A percentile compares a stretch with the other conserved stretches of the same genome.
These are phyloP conservation scores for Sugiyamaella grinbergsii DNA, from an alignment of 1,139 yeast genomes.

Conservation along the genomic window DNA sequence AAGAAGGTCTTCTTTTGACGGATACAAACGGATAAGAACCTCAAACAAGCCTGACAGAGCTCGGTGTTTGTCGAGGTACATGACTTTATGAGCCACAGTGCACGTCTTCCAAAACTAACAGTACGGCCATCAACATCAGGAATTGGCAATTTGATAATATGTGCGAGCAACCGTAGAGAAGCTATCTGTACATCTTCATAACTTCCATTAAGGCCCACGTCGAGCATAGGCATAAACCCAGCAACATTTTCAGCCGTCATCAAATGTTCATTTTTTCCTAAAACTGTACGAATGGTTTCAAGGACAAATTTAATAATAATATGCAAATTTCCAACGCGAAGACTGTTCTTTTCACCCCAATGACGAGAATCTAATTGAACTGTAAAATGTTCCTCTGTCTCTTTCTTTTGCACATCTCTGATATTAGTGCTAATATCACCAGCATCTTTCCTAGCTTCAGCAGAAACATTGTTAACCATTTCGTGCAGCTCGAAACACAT, in stretches of 20 bases:
- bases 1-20: conserved; percentile 67
- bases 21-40: conserved; percentile 70
- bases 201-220: conserved; percentile 58
- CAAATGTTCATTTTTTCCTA: conserved; percentile 59
- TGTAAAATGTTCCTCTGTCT: conserved; percentile 61
- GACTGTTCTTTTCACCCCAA: conserved; percentile 54
- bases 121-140: conserved; percentile 53
- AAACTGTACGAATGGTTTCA: conserved; percentile 73
- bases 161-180: conserved; percentile 63
- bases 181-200: conserved; percentile 77
- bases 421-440: conserved; percentile 38
- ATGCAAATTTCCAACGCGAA: conserved; percentile 62
- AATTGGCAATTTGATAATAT: conserved; percentile 64
- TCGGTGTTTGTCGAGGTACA: conserved; percentile 79
- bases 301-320: conserved; percentile 60
- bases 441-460: conserved; percentile 35
- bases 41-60: conserved; percentile 78
- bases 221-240: conserved; percentile 76
- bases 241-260: conserved; percentile 61
- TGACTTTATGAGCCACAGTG: conserved; percentile 68
- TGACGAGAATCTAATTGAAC: conserved; percentile 67
- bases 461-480: conserved; percentile 50
- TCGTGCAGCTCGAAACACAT: conserved; percentile 74
- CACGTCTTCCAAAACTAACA: conserved; percentile 44
- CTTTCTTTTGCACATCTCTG: conserved; percentile 25